Percentiles rank a stretch among this genome's conserved stretches.
phyloP scores from a whole-genome alignment of 176 grass and related monocot genomes.

The Oryza punctata region DNA sequence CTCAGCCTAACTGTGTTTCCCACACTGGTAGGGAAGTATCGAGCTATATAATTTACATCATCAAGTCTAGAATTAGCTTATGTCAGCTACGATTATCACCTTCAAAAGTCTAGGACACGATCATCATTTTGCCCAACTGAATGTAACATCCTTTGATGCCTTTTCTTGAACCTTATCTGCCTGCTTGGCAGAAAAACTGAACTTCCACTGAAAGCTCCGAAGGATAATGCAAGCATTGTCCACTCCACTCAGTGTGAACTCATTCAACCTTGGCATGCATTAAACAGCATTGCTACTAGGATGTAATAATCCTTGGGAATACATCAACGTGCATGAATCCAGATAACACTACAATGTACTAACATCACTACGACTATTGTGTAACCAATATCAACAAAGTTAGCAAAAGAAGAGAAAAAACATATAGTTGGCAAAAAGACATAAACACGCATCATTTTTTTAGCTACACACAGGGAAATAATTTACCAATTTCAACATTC shows the following conservation, averaged over 20 bases:
- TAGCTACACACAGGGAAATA: neutral
- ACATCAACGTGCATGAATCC: neutral
- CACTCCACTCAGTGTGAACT: neutral
- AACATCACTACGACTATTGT: neutral
- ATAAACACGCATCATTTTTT: neutral
- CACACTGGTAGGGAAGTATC: too few species aligned
- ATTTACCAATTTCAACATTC: neutral
- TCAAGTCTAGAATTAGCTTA: too few species aligned
- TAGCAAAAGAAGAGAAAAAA: neutral
- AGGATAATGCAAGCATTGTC: conserved; percentile 2
- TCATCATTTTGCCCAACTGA: too few species aligned
- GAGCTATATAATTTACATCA: too few species aligned
- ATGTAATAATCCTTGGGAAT: neutral
- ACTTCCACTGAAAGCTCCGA: neutral
- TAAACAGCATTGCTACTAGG: neutral
- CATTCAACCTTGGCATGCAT: neutral
- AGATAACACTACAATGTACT: neutral
- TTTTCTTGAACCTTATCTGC: neutral
- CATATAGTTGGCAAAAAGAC: neutral
- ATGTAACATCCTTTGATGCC: neutral
- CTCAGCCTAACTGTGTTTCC: too few species aligned
- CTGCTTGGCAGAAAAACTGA: neutral
- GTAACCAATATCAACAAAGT: neutral
- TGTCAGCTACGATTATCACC: too few species aligned
- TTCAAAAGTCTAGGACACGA: too few species aligned